Conservation (phyloP, 2,329 filamentous ascomycete species). For the Stachybotrys echinatus region DNA sequence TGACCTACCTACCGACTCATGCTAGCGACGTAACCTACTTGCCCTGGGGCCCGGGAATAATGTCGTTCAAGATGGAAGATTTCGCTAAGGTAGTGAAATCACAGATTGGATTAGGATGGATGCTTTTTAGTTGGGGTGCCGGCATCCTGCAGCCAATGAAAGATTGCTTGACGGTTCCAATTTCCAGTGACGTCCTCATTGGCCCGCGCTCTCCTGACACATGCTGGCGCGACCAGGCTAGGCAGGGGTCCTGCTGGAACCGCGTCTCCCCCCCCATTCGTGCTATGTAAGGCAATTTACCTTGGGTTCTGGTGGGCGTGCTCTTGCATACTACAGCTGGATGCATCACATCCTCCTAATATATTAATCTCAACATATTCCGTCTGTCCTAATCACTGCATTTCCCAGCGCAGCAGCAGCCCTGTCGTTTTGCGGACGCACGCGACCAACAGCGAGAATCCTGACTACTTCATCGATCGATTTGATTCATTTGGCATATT, state of each 20-base stretch:
- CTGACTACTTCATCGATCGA: too few relatives aligned
- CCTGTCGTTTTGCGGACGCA: too few relatives aligned
- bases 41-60: too few relatives aligned
- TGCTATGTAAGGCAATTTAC: neutral
- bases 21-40: too few relatives aligned
- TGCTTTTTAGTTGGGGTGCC: neutral
- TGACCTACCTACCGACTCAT: too few relatives aligned
- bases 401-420: neutral
- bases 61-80: too few relatives aligned
- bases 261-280: neutral
- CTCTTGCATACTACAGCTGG: neutral
- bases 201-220: neutral
- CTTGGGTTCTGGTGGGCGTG: neutral
- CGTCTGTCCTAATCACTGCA: neutral
- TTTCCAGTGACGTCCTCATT: neutral
- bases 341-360: neutral
- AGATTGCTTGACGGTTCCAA: neutral
- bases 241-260: neutral
- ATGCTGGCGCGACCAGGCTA: neutral
- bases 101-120: too few relatives aligned
- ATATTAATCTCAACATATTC: neutral
- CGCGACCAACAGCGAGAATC: too few relatives aligned
- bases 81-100: too few relatives aligned
- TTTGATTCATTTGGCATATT: neutral
- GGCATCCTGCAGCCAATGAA: neutral